Evolutionary conservation across 495 filamentous ascomycete species (phyloP).

Genomic region (Penicillium crystallinum): DNA sequence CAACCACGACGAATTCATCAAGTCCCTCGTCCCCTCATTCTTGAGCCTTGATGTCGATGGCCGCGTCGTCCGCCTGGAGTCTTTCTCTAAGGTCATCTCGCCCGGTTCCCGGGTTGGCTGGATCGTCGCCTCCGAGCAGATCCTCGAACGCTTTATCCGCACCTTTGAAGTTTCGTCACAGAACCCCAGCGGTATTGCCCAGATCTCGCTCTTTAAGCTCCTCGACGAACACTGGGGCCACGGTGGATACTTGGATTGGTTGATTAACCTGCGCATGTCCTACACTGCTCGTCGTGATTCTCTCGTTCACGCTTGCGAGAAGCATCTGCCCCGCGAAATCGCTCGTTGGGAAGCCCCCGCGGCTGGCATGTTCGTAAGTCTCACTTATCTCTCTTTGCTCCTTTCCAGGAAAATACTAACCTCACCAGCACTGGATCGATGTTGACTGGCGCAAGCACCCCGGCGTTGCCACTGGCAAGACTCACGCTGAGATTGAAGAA

Average conservation of each 20-base stretch:
- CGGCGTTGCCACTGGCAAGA: constrained; percentile 44
- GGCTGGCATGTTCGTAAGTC: constrained; percentile 95
- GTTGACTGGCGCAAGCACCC: constrained; percentile 75
- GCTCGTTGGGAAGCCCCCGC: constrained; percentile 77
- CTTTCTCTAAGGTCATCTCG: constrained; percentile 63
- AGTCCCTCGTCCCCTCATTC: constrained; percentile 55
- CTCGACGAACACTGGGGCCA: constrained; percentile 95
- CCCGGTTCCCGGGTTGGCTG: constrained; percentile 59
- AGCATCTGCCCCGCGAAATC: constrained; percentile 67
- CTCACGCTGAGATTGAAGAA: constrained; percentile 70
- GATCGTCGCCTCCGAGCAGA: constrained; percentile 70
- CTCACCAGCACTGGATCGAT: constrained; percentile 70
- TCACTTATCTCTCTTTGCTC: not conserved
- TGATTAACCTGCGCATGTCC: constrained; percentile 75
- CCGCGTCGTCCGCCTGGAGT: constrained; percentile 64
- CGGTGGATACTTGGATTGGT: constrained; percentile 83
- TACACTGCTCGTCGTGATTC: constrained; percentile 76
- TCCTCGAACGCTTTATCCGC: constrained; percentile 71
- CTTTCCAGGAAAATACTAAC: constrained; percentile 9
- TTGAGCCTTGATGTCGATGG: constrained; percentile 60
- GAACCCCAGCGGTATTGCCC: constrained; percentile 75
- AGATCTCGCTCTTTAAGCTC: constrained; percentile 80
- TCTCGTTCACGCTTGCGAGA: constrained; percentile 79
- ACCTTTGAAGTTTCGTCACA: constrained; percentile 77
- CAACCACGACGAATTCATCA: constrained; percentile 55